Conservation (phyloP, 1,284 basidiomycete genomes). For the Coniferiporia sulphurascens region DNA sequence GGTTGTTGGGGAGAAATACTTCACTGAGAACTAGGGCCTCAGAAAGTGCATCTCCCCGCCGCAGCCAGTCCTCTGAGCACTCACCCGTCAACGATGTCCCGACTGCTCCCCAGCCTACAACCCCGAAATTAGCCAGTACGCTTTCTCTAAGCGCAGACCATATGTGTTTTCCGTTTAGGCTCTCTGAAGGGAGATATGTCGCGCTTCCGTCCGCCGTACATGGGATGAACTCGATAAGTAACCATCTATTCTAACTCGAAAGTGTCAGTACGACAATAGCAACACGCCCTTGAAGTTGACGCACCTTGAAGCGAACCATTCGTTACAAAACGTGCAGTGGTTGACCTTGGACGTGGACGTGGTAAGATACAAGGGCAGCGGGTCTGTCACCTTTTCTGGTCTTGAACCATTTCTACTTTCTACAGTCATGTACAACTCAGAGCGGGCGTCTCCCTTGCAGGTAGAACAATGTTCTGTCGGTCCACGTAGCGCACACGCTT, state of each 20-base stretch:
- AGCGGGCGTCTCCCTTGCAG: too few species aligned
- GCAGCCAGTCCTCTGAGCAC: constrained; percentile 17
- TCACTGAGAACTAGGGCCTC: constrained; percentile 44
- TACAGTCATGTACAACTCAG: too few species aligned
- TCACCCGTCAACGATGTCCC: constrained; percentile 61
- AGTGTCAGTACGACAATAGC: background rate
- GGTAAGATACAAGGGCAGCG: too few species aligned
- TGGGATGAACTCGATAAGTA: constrained; percentile 70
- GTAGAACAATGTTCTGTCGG: too few species aligned
- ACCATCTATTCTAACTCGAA: constrained; percentile 63
- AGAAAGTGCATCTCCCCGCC: background rate
- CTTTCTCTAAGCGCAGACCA: constrained; percentile 65
- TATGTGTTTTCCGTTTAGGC: constrained; percentile 54
- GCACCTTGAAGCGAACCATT: constrained; percentile 63
- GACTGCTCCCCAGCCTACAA: constrained; percentile 75
- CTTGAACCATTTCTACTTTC: too few species aligned
- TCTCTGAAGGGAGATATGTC: constrained; percentile 17
- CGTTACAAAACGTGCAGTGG: background rate
- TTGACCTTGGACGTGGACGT: too few species aligned
- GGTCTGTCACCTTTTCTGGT: too few species aligned
- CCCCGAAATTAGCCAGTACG: constrained; percentile 69
- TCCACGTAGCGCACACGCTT: too few species aligned
- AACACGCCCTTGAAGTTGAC: background rate
- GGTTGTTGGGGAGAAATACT: constrained; percentile 76
- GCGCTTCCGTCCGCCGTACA: constrained; percentile 22